These are phyloP conservation scores for Dictyophora rubrovolvata DNA, from an alignment of 768 basidiomycete species.

Conservation along the genomic window DNA sequence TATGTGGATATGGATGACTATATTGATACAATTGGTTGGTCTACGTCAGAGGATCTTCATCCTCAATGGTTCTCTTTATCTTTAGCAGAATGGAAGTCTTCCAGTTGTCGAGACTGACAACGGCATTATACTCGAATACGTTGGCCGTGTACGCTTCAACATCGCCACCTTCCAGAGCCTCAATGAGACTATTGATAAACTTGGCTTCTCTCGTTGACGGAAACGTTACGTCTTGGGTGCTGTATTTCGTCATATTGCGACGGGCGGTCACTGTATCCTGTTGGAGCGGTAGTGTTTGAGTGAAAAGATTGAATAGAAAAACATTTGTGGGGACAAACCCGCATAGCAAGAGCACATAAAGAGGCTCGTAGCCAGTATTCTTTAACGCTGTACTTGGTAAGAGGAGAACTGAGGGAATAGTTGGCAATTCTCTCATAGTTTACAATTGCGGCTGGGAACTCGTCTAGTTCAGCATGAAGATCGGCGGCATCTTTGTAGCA, in stretches of 20 bases:
- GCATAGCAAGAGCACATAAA: constrained; percentile 81
- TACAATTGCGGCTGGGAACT: constrained; percentile 76
- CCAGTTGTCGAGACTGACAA: constrained; percentile 92
- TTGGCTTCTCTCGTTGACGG: constrained; percentile 84
- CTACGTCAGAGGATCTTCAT: constrained; percentile 32
- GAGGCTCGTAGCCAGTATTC: constrained; percentile 90
- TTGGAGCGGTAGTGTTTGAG: background rate
- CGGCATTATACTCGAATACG: constrained; percentile 88
- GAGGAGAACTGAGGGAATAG: constrained; percentile 62
- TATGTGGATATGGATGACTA: background rate
- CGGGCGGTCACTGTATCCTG: constrained; percentile 80
- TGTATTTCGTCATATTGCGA: constrained; percentile 70
- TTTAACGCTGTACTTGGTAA: constrained; percentile 98
- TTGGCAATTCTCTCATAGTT: constrained; percentile 87
- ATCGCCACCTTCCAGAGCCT: constrained; percentile 67
- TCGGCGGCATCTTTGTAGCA: constrained; percentile 97
- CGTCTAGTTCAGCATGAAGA: constrained; percentile 79
- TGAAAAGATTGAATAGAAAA: background rate
- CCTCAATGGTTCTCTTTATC: constrained; percentile 74
- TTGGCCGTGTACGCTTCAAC: constrained; percentile 66
- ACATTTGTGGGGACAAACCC: constrained; percentile 37
- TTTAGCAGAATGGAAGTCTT: constrained; percentile 86
- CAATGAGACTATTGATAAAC: constrained; percentile 67
- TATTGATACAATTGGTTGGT: background rate
- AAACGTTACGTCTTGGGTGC: constrained; percentile 78